These are phyloP conservation scores for Albifimbria verrucaria DNA, from an alignment of 2,329 filamentous ascomycete species.

Conservation along the genomic window DNA sequence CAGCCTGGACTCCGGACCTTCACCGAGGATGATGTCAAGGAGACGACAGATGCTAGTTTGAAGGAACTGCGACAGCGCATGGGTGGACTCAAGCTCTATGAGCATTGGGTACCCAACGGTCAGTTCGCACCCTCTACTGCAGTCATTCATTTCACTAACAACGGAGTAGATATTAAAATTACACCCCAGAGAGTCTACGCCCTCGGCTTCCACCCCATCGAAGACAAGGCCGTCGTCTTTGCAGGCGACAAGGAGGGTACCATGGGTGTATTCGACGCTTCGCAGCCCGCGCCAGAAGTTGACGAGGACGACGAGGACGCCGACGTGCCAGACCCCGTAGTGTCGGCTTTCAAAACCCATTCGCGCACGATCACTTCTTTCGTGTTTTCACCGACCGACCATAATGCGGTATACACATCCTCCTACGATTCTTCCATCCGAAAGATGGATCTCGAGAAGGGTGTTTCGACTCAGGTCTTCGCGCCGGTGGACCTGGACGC, in stretches of 20 bases:
- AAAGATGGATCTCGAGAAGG: conserved; percentile 78
- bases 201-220: conserved; percentile 82
- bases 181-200: conserved; percentile 85
- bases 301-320: conserved; percentile 68
- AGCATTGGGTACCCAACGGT: conserved; percentile 79
- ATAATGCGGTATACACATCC: conserved; percentile 74
- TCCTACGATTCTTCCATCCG: conserved; percentile 94
- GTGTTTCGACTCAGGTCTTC: conserved; percentile 76
- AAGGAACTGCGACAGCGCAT: conserved; percentile 73
- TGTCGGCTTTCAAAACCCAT: conserved; percentile 88
- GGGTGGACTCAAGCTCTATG: conserved; percentile 74
- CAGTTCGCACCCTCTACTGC: conserved; percentile 21
- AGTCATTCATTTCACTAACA: background rate
- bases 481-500: conserved; percentile 66
- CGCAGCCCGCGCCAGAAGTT: conserved; percentile 59
- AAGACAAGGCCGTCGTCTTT: conserved; percentile 83
- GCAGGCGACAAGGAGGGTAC: conserved; percentile 93
- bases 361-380: conserved; percentile 85
- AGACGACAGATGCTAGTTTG: conserved; percentile 74
- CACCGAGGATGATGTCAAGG: conserved; percentile 74
- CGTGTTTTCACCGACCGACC: conserved; percentile 69
- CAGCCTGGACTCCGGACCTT: conserved; percentile 84
- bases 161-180: conserved; percentile 75
- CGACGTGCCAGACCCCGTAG: conserved; percentile 67
- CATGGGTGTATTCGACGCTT: conserved; percentile 86